Conservation (phyloP, 2,329 filamentous ascomycete species). For the Grosmannia penicillata region DNA sequence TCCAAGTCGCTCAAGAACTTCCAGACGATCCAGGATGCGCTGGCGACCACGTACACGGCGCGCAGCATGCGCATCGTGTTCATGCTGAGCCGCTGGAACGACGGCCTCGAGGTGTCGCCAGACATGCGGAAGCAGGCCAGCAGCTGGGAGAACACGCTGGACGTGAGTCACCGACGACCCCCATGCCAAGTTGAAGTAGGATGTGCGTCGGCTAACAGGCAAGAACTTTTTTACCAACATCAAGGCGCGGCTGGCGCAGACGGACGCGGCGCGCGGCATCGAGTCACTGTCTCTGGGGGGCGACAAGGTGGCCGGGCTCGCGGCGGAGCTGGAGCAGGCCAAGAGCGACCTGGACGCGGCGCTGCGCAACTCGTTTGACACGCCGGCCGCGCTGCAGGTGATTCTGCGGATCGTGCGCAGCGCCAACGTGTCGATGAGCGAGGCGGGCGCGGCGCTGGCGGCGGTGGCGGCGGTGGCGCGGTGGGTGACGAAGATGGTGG, state of each 20-base stretch:
- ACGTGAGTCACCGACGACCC: constrained; percentile 8
- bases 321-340: constrained; percentile 32
- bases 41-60: constrained; percentile 48
- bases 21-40: constrained; percentile 52
- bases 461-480: constrained; percentile 25
- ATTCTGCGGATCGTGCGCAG: constrained; percentile 50
- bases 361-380: constrained; percentile 57
- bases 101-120: constrained; percentile 55
- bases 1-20: constrained; percentile 62
- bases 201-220: background rate
- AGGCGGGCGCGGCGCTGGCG: constrained; percentile 10
- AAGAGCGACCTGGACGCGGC: constrained; percentile 43
- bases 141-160: constrained; percentile 36
- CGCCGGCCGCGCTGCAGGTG: constrained; percentile 43
- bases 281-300: constrained; percentile 5
- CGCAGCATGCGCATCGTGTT: constrained; percentile 54
- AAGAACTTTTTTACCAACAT: constrained; percentile 12
- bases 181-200: background rate
- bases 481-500: constrained; percentile 51
- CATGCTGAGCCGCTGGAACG: constrained; percentile 52
- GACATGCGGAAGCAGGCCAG: constrained; percentile 43
- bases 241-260: constrained; percentile 8
- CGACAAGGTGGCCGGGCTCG: constrained; percentile 3
- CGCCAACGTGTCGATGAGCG: constrained; percentile 31
- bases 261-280: constrained; percentile 1